These are phyloP conservation scores for Auricularia heimuer DNA, from an alignment of 768 basidiomycete genomes.

Conservation along the genomic window DNA sequence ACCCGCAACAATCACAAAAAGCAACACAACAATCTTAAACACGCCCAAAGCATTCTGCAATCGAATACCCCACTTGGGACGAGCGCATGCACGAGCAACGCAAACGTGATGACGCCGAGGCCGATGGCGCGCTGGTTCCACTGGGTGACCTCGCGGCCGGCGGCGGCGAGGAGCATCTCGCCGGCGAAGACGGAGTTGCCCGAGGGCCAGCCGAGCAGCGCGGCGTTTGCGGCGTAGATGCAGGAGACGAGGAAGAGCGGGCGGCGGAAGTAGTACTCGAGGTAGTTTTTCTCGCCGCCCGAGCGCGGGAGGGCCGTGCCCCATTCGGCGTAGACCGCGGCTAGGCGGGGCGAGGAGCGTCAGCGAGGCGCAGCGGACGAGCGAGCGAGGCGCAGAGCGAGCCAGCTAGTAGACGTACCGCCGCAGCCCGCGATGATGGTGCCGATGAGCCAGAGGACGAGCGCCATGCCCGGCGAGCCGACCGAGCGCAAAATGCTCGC, in stretches of 20 bases:
- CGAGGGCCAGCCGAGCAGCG: conserved; percentile 28
- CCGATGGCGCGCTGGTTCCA: conserved; percentile 40
- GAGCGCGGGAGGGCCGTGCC: conserved; percentile 56
- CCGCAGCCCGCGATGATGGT: conserved; percentile 55
- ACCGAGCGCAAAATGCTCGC: conserved; percentile 43
- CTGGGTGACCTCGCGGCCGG: conserved; percentile 26
- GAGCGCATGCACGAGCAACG: conserved; percentile 47
- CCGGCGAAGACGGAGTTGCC: not conserved
- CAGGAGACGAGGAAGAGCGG: conserved; percentile 40
- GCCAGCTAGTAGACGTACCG: conserved; percentile 32
- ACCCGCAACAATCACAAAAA: conserved; percentile 43
- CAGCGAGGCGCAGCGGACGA: not conserved
- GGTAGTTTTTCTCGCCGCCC: conserved; percentile 65
- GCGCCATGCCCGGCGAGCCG: conserved; percentile 55
- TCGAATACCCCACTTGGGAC: conserved; percentile 44
- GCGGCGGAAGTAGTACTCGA: conserved; percentile 53
- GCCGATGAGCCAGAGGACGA: conserved; percentile 64
- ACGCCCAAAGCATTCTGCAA: conserved; percentile 55
- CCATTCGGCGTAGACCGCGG: conserved; percentile 29
- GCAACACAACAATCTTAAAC: conserved; percentile 52
- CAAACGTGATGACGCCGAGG: conserved; percentile 45
- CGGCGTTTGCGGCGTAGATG: conserved; percentile 38
- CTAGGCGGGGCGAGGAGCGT: not conserved
- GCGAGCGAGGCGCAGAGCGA: conserved; percentile 24
- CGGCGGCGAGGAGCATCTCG: conserved; percentile 40